Percentiles rank a stretch among this genome's conserved stretches.
Evolutionary conservation across 1,139 yeast species (phyloP).

Genomic region (Zygotorulaspora mrakii): DNA sequence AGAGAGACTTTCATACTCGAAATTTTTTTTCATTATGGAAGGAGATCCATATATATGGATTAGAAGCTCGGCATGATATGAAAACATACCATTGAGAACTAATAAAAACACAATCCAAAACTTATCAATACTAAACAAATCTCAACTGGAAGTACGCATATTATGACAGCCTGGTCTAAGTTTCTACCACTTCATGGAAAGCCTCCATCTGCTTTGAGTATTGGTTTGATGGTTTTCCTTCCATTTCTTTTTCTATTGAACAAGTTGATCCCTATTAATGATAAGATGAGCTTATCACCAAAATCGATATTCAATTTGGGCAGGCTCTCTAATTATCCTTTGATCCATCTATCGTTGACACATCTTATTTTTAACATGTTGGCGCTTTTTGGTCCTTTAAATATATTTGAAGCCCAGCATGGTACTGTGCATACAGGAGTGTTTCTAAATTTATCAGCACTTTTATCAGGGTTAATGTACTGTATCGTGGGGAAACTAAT

Average conservation of each 20-base stretch:
- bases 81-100: too few species aligned
- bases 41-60: too few species aligned
- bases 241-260: conserved; percentile 42
- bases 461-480: conserved; percentile 65
- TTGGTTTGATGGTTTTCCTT: conserved; percentile 59
- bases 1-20: background rate
- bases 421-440: conserved; percentile 90
- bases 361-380: conserved; percentile 66
- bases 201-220: conserved; percentile 61
- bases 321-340: conserved; percentile 68
- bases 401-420: conserved; percentile 65
- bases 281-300: conserved; percentile 48
- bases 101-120: too few species aligned
- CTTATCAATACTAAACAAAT: too few species aligned
- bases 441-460: conserved; percentile 68
- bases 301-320: conserved; percentile 54
- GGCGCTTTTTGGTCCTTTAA: conserved; percentile 57
- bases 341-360: conserved; percentile 58
- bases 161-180: conserved; percentile 13
- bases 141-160: background rate
- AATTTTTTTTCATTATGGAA: too few species aligned
- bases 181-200: conserved; percentile 31
- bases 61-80: too few species aligned
- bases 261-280: conserved; percentile 36
- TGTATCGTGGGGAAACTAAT: conserved; percentile 54